Evolutionary conservation across 208 protist genomes (phyloP).

Genomic region (Crithidia sp.): DNA sequence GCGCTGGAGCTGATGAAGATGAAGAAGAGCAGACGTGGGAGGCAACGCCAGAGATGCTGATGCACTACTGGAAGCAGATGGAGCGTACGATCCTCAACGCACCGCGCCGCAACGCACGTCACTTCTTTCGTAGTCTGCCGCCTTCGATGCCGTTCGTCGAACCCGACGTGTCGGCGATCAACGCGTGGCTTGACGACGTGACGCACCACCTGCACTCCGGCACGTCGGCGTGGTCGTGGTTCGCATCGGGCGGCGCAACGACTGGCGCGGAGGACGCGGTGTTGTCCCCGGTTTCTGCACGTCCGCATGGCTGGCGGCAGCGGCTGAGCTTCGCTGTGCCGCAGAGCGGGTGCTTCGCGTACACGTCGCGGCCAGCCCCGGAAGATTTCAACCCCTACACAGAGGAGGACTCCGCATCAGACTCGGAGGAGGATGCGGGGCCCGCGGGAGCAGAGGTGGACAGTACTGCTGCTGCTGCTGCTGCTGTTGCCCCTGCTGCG

Average conservation of each 20-base stretch:
- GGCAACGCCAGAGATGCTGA: slow-evolving; percentile 35
- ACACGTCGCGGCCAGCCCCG: slow-evolving; percentile 4
- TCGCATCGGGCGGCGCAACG: background rate
- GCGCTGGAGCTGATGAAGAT: slow-evolving; percentile 9
- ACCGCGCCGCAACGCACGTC: slow-evolving; percentile 21
- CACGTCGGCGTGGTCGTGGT: slow-evolving; percentile 20
- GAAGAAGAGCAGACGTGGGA: slow-evolving; percentile 33
- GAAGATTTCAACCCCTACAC: slow-evolving; percentile 21
- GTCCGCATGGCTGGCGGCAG: slow-evolving; percentile 1
- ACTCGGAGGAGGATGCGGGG: slow-evolving; percentile 12
- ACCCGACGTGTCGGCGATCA: slow-evolving; percentile 14
- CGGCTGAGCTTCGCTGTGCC: slow-evolving; percentile 20
- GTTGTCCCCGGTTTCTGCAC: no score
- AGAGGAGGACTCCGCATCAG: slow-evolving; percentile 1
- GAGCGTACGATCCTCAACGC: slow-evolving; percentile 34
- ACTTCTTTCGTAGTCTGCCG: slow-evolving; percentile 19
- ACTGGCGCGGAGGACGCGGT: background rate
- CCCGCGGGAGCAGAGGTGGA: background rate
- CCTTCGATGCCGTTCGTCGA: slow-evolving; percentile 10
- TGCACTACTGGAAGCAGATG: slow-evolving; percentile 47
- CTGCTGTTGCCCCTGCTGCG: background rate
- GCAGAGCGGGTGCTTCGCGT: slow-evolving; percentile 22
- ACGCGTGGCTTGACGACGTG: slow-evolving; percentile 32
- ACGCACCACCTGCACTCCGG: slow-evolving; percentile 17
- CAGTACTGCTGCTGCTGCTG: background rate